Evolutionary conservation across 108 stramenopile species (phyloP), one percentile per base, ranked within the genome.

Genomic region (Nitzschia sp.): DNA sequence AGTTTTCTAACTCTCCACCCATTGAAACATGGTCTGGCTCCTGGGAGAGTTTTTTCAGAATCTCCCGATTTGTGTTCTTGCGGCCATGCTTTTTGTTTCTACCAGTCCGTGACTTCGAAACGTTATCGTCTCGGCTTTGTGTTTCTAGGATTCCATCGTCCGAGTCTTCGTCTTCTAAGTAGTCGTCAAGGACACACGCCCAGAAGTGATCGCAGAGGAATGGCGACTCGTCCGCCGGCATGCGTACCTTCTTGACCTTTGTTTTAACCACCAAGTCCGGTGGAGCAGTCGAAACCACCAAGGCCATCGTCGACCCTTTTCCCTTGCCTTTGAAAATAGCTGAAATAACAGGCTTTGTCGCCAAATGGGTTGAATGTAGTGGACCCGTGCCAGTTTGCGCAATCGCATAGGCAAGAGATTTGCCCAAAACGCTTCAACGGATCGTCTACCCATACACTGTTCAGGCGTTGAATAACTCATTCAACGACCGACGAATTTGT

Each of bases 231-330:
- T 62, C 38, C 6, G 11, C 26, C 18, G 9, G 61, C 19, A 24
- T 34, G 0, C 15, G 61, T 0, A 8, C 21, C 42, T 46, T 62
- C 25, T 62, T 62, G 23, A 42, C 42, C 33, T 11, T 62, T 21
- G 61, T 62, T 26, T 46, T 31, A 24, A 62, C 61, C 21, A 62
- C 42, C 23, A 62, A 23, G 11, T 3, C 24, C 4, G 61, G 61
- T 19, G 61, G 61, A 21, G 18, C 21, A 29, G 56, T 57, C 11
- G 61, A n/a, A 2, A 62, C 61, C 19, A 62, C 42, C 42, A 62
- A 45, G 27, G 61, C 61, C 61, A 62, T 62, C 36, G 61, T 62
- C 61, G 32, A 62, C 5, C 17, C n/a, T 51, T 51, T 42, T n/a
- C n/a, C n/a, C n/a, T n/a, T n/a, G n/a, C n/a, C n/a, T n/a, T n/a